These are phyloP conservation scores for Coniella vitis DNA, from an alignment of 2,329 filamentous ascomycete species.

Conservation along the genomic window DNA sequence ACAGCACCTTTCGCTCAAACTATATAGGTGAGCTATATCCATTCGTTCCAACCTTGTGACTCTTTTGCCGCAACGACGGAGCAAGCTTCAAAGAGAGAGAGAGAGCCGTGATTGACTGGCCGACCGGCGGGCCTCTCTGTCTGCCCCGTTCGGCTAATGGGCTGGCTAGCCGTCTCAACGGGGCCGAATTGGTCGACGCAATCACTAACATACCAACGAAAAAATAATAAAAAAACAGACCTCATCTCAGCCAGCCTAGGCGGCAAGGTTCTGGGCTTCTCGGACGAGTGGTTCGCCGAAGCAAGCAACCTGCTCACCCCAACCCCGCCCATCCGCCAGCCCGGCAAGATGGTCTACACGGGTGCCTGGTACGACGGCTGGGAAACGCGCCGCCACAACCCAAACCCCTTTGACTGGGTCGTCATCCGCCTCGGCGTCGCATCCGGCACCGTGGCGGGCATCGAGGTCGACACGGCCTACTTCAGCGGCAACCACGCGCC, in stretches of 20 bases:
- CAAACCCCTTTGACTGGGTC: slow-evolving; percentile 59
- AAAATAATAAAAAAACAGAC: slow-evolving; percentile 5
- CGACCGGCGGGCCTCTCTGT: too few relatives aligned
- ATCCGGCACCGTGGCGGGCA: slow-evolving; percentile 63
- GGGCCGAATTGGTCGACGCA: too few relatives aligned
- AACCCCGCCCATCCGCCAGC: slow-evolving; percentile 54
- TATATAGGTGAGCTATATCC: slow-evolving; percentile 51
- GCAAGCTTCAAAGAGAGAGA: too few relatives aligned
- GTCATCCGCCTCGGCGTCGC: slow-evolving; percentile 60
- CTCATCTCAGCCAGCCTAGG: slow-evolving; percentile 28
- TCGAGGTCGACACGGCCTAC: slow-evolving; percentile 76
- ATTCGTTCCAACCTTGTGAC: too few relatives aligned
- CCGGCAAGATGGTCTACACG: slow-evolving; percentile 61
- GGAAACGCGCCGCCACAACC: slow-evolving; percentile 63
- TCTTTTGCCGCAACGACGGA: too few relatives aligned
- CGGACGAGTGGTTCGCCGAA: slow-evolving; percentile 63
- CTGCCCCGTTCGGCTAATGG: too few relatives aligned
- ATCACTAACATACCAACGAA: neutral
- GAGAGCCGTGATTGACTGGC: too few relatives aligned
- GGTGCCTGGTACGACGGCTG: slow-evolving; percentile 67
- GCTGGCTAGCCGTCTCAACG: too few relatives aligned
- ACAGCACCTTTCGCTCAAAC: slow-evolving; percentile 54
- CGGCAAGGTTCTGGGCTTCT: slow-evolving; percentile 58
- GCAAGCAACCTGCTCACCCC: slow-evolving; percentile 58
- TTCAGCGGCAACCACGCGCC: slow-evolving; percentile 81